Conservation (phyloP, 768 basidiomycete genomes). For the Tricholoma sp. region DNA sequence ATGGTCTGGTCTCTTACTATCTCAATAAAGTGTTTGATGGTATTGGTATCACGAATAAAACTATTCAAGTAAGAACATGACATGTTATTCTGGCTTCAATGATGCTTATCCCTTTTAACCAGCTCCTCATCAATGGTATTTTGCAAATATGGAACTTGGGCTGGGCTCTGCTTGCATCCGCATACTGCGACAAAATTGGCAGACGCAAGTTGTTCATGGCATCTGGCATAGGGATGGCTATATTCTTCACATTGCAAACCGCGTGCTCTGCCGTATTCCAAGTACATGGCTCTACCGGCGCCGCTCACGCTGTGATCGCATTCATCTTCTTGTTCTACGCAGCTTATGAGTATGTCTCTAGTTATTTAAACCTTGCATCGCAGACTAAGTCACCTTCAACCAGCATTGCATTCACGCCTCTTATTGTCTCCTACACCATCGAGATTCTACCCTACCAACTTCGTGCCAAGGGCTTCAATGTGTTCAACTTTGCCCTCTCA, state of each 20-base stretch:
- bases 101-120: conserved; percentile 14
- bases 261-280: conserved; percentile 56
- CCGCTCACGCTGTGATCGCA: conserved; percentile 70
- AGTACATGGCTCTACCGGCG: conserved; percentile 31
- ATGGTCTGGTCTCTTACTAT: conserved; percentile 82
- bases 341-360: conserved; percentile 53
- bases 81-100: conserved; percentile 6
- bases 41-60: conserved; percentile 58
- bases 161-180: conserved; percentile 54
- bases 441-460: conserved; percentile 82
- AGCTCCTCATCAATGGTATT: conserved; percentile 83
- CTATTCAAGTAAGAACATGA: conserved; percentile 36
- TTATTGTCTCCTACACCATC: conserved; percentile 82
- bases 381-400: conserved; percentile 2
- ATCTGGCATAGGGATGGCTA: conserved; percentile 51
- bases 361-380: neutral
- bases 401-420: conserved; percentile 76
- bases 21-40: conserved; percentile 65
- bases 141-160: conserved; percentile 78
- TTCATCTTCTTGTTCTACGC: conserved; percentile 84
- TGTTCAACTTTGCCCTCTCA: conserved; percentile 78
- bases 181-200: conserved; percentile 60
- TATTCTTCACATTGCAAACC: conserved; percentile 68
- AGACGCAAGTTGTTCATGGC: conserved; percentile 67
- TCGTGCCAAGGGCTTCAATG: conserved; percentile 81